Evolutionary conservation across 805 yeast genomes (phyloP).

Genomic region (Candida boidinii): DNA sequence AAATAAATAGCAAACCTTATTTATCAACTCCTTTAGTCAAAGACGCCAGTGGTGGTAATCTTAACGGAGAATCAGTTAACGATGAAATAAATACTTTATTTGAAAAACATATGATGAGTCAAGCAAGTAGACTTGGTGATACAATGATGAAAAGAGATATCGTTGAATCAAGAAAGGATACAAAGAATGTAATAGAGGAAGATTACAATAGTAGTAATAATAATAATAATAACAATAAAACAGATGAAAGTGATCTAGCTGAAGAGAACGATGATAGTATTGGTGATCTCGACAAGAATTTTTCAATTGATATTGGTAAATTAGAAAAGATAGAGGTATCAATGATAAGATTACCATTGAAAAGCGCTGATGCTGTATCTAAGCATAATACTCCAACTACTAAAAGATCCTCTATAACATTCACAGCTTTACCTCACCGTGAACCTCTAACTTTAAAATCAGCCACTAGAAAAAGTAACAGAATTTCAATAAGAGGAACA

Average conservation of each 20-base stretch:
- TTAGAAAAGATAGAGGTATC: constrained; percentile 22
- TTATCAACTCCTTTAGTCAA: neutral
- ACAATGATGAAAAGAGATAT: too few relatives aligned
- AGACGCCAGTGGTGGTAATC: too few relatives aligned
- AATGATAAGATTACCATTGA: constrained; percentile 16
- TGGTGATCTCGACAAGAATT: constrained; percentile 17
- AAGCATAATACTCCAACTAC: constrained; percentile 13
- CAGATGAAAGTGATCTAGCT: too few relatives aligned
- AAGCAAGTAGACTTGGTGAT: too few relatives aligned
- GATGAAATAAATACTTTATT: too few relatives aligned
- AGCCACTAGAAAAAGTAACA: constrained; percentile 15
- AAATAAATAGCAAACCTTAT: too few relatives aligned
- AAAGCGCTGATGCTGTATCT: constrained; percentile 7
- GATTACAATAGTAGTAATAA: too few relatives aligned
- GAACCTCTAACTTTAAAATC: constrained; percentile 23
- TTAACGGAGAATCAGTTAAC: too few relatives aligned
- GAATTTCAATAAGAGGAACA: constrained; percentile 11
- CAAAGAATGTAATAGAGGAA: too few relatives aligned
- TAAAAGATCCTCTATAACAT: constrained; percentile 21
- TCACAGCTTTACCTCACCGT: constrained; percentile 24
- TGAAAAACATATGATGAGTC: too few relatives aligned
- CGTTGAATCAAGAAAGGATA: too few relatives aligned
- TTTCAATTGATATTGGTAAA: constrained; percentile 17
- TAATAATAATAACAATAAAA: too few relatives aligned
- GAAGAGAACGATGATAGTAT: constrained; percentile 9